Evolutionary conservation across 345 rosid species (phyloP), one percentile per base, ranked within the genome.

Genomic region (Ceriops zippeliana): DNA sequence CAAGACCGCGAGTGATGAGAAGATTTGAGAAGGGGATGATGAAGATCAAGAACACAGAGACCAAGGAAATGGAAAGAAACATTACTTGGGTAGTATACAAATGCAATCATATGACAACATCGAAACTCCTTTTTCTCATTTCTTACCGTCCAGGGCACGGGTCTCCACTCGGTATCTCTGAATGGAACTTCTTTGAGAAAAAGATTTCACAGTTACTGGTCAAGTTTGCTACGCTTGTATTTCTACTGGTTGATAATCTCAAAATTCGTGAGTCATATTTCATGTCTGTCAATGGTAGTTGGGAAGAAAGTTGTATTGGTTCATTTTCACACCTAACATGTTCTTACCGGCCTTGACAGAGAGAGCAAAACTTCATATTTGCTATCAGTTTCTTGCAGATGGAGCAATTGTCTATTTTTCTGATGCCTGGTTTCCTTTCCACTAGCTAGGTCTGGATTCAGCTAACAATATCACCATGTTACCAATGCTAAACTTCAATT

Each of bases 41-140:
- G 62, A 54, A 32, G 53, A 58, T 37, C 27, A 34, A 27, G 4
- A 17, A 28, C 69, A 58, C 11, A 42, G 30, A 27, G 60, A 52
- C 30, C 24, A 7, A 30, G 49, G 58, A 59, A 52, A 65, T 4
- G 58, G 64, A 67, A 26, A 62, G 72, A 64, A 15, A 62, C 62
- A 52, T 4, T 30, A 58, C 7, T 21, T 64, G 20, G 19, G 49
- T 3, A 5, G 19, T 22, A 34, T 20, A 17, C 57, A 47, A 51
- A 27, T 56, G 62, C 52, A 56, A 26, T 58, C 20, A 58, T 38
- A 20, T 27, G 64, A 42, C 28, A 70, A 13, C 38, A 9, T 53
- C 19, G 49, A 15, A 31, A 53, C 27, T 35, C 26, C 30, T 21
- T 16, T 16, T 30, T 53, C 20, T 15, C 61, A 34, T 61, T 34